Base-by-base conservation (phyloP, 2,329 filamentous ascomycete species). In the Exophiala dermatitidis region DNA sequence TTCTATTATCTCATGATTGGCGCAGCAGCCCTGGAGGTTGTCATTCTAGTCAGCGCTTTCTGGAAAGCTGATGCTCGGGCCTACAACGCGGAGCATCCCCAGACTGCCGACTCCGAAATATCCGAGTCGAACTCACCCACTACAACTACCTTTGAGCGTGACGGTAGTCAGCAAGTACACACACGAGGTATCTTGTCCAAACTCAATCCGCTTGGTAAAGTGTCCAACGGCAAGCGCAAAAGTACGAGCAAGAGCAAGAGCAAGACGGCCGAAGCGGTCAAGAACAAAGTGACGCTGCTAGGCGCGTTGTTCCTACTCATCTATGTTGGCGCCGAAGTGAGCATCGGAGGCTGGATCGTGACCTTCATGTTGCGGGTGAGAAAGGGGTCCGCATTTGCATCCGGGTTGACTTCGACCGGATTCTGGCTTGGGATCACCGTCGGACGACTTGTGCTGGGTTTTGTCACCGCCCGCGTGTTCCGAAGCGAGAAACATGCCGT, bases 321-420 rank as follows among this genome's bases (percentile, higher is more conserved):
- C 5, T 94, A 94, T 63, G 84, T 91, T 0, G 89, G 89, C 3
- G 77, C 81, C 4, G 89, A 95, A 54, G 72, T 74, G 7, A 82
- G 81, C 0, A 72, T 90, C 2, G 84, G 85, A 19, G 88, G 88
- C 10, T 93, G 88, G 88, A 84, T 94, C 58, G 83, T 88, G 47
- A 56, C 48, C 12, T 93, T 94, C 66, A 93, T 95, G 86, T 81
- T 90, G 19, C 74, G 79, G 12, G 83, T 89, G 26, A 79, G 90
- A 10, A 68, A 84, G 36, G 86, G 83, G 1, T 76, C 74, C 19
- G 72, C 81, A 0, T 91, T 93, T 65, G 77, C 82, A 2, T 83
- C 84, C 32, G 88, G 88, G 2, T 80, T 93, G 71, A 82, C 81
- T 0, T 84, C 83, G 0, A 91, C 86, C 0, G 84, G 60, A 9